Conservation (phyloP, 371 early-diverging fungal species). For the Syncephalastrum sp. region DNA sequence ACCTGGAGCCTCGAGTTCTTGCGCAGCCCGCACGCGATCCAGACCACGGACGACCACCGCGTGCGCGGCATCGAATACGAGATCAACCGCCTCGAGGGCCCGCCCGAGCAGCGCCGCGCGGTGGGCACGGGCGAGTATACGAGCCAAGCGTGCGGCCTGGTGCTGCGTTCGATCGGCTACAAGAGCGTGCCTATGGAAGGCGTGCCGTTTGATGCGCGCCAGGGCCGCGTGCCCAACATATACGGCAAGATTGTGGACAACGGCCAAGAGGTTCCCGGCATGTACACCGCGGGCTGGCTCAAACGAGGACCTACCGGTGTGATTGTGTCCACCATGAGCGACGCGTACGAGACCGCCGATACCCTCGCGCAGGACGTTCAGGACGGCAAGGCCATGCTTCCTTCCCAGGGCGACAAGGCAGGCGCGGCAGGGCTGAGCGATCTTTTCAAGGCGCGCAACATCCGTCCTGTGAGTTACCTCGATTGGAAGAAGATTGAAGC, state of each 20-base stretch:
- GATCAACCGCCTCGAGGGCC: slow-evolving; percentile 69
- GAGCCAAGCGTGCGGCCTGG: slow-evolving; percentile 60
- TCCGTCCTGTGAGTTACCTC: slow-evolving; percentile 58
- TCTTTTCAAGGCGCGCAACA: slow-evolving; percentile 24
- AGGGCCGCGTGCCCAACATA: slow-evolving; percentile 74
- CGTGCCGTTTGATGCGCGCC: slow-evolving; percentile 74
- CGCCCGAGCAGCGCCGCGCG: slow-evolving; percentile 47
- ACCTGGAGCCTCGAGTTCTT: slow-evolving; percentile 78
- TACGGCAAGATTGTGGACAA: slow-evolving; percentile 69
- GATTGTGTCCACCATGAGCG: slow-evolving; percentile 93
- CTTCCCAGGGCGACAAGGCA: slow-evolving; percentile 12
- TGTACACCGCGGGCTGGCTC: slow-evolving; percentile 93
- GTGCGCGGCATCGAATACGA: slow-evolving; percentile 60
- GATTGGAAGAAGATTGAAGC: slow-evolving; percentile 87
- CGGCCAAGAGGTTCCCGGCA: slow-evolving; percentile 55
- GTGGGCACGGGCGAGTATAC: slow-evolving; percentile 58
- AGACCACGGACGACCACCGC: slow-evolving; percentile 25
- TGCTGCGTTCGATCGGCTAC: slow-evolving; percentile 89
- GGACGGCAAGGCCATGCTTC: slow-evolving; percentile 27
- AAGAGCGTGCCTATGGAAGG: slow-evolving; percentile 68
- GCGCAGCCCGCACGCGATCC: slow-evolving; percentile 63
- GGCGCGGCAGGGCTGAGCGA: slow-evolving; percentile 30
- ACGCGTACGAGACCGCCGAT: slow-evolving; percentile 90
- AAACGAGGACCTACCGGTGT: slow-evolving; percentile 95
- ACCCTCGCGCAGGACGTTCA: slow-evolving; percentile 63